These are phyloP conservation scores for Elongisporangium undulatum DNA, from an alignment of 352 stramenopile genomes.

Conservation along the genomic window DNA sequence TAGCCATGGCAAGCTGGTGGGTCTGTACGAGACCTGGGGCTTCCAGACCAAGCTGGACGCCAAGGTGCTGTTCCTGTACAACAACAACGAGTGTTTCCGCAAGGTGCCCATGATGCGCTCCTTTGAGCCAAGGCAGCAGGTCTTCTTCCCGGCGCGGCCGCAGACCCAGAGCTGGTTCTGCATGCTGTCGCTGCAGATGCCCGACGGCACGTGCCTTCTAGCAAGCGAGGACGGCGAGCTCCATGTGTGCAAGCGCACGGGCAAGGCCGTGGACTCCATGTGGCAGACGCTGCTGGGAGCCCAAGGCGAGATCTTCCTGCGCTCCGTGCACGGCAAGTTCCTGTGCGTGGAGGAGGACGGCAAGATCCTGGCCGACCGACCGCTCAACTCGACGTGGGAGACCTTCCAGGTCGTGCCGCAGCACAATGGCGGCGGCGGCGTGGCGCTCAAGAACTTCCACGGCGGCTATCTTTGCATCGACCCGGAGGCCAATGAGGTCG, in stretches of 20 bases:
- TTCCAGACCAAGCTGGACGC: slow-evolving; percentile 48
- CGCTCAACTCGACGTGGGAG: slow-evolving; percentile 81
- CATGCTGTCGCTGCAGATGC: slow-evolving; percentile 63
- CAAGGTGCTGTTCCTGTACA: slow-evolving; percentile 80
- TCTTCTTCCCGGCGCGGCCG: slow-evolving; percentile 43
- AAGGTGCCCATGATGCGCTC: slow-evolving; percentile 77
- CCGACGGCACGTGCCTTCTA: slow-evolving; percentile 63
- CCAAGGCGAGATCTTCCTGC: slow-evolving; percentile 60
- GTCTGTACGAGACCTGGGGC: slow-evolving; percentile 67
- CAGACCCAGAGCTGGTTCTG: slow-evolving; percentile 60
- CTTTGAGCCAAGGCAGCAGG: slow-evolving; percentile 13
- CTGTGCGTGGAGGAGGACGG: slow-evolving; percentile 76
- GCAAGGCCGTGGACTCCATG: slow-evolving; percentile 30
- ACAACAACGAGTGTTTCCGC: slow-evolving; percentile 77
- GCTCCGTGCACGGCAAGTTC: slow-evolving; percentile 80
- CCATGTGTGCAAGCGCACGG: slow-evolving; percentile 22
- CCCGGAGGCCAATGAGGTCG: slow-evolving; percentile 25
- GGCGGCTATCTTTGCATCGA: slow-evolving; percentile 77
- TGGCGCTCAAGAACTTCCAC: slow-evolving; percentile 76
- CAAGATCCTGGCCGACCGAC: slow-evolving; percentile 63
- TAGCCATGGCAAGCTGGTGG: slow-evolving; percentile 54
- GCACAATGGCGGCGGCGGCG: slow-evolving; percentile 27
- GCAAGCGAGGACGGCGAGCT: slow-evolving; percentile 65
- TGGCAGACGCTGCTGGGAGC: slow-evolving; percentile 72
- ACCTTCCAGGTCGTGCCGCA: slow-evolving; percentile 82